These are phyloP conservation scores for Colletotrichum destructivum DNA, from an alignment of 2,329 filamentous ascomycete genomes.

Conservation along the genomic window DNA sequence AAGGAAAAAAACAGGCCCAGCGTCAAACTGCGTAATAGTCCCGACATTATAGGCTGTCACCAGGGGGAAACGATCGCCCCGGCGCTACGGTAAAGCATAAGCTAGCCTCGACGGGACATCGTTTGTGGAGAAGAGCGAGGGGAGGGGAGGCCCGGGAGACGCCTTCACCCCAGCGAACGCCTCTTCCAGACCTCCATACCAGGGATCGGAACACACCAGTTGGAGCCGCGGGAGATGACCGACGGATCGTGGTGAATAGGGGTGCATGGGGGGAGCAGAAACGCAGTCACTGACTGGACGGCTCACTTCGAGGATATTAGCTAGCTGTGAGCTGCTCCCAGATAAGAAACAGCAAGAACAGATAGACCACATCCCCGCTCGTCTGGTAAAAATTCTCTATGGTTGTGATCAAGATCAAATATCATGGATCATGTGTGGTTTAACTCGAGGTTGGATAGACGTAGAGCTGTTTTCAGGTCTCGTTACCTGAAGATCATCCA, in stretches of 20 bases:
- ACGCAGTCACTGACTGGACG: too few relatives aligned
- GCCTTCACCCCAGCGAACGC: background rate
- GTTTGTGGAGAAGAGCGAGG: conserved; percentile 9
- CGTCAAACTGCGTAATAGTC: background rate
- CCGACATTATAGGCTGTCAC: background rate
- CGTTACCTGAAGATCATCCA: background rate
- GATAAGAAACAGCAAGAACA: too few relatives aligned
- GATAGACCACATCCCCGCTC: too few relatives aligned
- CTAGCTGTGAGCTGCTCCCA: too few relatives aligned
- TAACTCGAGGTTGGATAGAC: background rate
- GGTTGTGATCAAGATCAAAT: too few relatives aligned
- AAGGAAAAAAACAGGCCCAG: background rate
- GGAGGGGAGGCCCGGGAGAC: background rate
- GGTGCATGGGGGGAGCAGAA: background rate
- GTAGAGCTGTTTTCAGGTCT: too few relatives aligned
- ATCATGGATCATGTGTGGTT: background rate
- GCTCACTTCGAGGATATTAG: too few relatives aligned
- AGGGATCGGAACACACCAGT: too few relatives aligned
- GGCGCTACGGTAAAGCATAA: background rate
- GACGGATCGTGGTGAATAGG: background rate
- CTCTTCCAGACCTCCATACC: background rate
- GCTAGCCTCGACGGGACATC: background rate
- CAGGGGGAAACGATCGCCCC: background rate
- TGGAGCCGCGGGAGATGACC: background rate
- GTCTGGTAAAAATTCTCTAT: too few relatives aligned